Evolutionary conservation across 352 stramenopile species (phyloP), one percentile per base, ranked within the genome.

Genomic region (Phytopythium montanum): DNA sequence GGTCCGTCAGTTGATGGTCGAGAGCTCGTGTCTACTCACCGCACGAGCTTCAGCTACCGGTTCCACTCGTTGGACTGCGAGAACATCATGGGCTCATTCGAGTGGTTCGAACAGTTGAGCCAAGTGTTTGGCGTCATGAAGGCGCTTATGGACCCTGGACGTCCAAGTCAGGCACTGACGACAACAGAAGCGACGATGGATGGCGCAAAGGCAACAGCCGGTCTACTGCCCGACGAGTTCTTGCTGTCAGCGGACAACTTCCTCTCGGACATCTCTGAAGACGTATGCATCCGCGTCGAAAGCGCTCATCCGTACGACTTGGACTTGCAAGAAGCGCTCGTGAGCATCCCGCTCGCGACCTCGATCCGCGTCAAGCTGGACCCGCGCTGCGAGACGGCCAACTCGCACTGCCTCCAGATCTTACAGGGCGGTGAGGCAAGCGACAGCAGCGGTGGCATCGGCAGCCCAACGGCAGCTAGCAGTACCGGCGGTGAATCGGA

Each of bases 241-340:
- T 81, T 96, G 74, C 77, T 96, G 19, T 92, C 85, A 18, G 87
- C 87, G 13, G 87, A 96, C 59, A 96, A 92, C 49, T 96, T 96
- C 48, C 61, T 96, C 42, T 90, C 83, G 0, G 78, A 92, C 49
- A 87, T 96, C 28, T 93, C 85, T 0, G 79, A 92, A 50, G 85
- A 94, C 39, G 81, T 92, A 9, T 94, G 87, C 53, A 88, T 92
- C 28, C 80, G 65, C 19, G 77, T 96, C 16, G 79, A 92, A 54
- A 94, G 83, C 48, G 60, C 67, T 2, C 87, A 96, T 33, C 87
- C 85, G 38, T 94, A 94, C 55, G 85, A 94, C 44, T 61, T 94
- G 1, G 83, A 94, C 21, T 57, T 94, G 8, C 82, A 93, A 59
- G 87, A 96, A 41, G 75, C 76, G 18, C 66, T 91, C 14, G 81